Evolutionary conservation across 225 moss, liverwort and hornwort genomes (phyloP).

Genomic region (Pseudisothecium myosuroides): DNA sequence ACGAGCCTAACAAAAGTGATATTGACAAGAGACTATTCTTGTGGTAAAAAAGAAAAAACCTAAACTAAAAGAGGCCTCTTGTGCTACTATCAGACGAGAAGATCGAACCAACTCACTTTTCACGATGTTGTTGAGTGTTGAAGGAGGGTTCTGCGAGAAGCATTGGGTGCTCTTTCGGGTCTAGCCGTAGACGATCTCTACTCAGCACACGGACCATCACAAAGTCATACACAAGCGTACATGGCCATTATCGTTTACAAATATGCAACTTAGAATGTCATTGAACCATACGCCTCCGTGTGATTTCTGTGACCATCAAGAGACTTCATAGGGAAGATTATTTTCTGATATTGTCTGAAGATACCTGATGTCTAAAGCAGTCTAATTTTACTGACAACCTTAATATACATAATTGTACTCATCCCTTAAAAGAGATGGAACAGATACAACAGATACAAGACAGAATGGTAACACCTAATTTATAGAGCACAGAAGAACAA

Average conservation of each 20-base stretch:
- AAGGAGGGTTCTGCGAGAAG: constrained; percentile 88
- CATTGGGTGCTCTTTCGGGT: constrained; percentile 89
- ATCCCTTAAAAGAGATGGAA: background rate
- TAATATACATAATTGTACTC: background rate
- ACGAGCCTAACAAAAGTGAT: background rate
- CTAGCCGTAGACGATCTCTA: constrained; percentile 75
- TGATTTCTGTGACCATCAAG: background rate
- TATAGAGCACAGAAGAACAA: background rate
- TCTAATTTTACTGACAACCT: background rate
- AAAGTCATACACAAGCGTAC: background rate
- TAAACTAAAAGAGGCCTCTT: background rate
- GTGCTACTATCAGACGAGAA: background rate
- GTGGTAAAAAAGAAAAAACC: background rate
- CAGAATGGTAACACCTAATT: background rate
- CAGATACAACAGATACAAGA: background rate
- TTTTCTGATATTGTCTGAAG: background rate
- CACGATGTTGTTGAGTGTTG: constrained; percentile 79
- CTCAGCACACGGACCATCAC: background rate
- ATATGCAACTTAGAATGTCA: background rate
- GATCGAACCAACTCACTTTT: constrained; percentile 42
- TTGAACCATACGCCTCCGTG: background rate
- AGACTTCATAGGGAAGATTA: background rate
- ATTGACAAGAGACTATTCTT: background rate
- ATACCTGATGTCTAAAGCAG: background rate
- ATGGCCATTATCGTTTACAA: background rate